Evolutionary conservation across 2,329 filamentous ascomycete genomes (phyloP).

Genomic region (Corynespora cassiicola): DNA sequence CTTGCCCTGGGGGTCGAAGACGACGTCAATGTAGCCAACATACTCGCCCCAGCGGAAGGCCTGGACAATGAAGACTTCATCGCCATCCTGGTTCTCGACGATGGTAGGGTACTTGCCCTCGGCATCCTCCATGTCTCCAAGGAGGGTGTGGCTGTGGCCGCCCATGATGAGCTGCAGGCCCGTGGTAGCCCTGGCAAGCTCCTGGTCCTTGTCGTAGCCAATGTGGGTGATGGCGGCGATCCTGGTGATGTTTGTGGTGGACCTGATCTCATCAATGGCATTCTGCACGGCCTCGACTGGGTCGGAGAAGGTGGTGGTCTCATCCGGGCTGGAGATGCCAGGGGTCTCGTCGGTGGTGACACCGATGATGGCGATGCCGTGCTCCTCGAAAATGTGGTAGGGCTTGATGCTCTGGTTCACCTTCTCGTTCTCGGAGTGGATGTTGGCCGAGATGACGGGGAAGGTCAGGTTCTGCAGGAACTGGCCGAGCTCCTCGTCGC

Average conservation of each 20-base stretch:
- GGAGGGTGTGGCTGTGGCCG: constrained; percentile 64
- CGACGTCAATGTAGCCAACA: constrained; percentile 71
- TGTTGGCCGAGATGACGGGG: constrained; percentile 68
- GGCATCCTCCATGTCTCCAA: constrained; percentile 65
- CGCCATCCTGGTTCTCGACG: constrained; percentile 64
- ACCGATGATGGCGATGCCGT: constrained; percentile 68
- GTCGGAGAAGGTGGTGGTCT: constrained; percentile 65
- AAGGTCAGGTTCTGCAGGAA: constrained; percentile 71
- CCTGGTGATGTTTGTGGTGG: constrained; percentile 67
- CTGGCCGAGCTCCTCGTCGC: constrained; percentile 66
- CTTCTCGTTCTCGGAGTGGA: constrained; percentile 64
- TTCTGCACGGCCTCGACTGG: constrained; percentile 65
- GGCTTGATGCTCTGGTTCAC: constrained; percentile 70
- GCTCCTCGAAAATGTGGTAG: constrained; percentile 68
- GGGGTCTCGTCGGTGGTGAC: constrained; percentile 68
- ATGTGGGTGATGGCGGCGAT: constrained; percentile 73
- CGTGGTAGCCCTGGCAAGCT: constrained; percentile 64
- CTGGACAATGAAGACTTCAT: constrained; percentile 73
- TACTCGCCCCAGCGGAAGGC: constrained; percentile 74
- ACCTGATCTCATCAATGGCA: constrained; percentile 67
- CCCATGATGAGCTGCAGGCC: constrained; percentile 74
- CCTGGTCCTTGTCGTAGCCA: constrained; percentile 69
- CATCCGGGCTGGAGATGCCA: constrained; percentile 64
- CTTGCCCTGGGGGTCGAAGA: constrained; percentile 66
- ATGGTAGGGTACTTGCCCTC: constrained; percentile 70